These are phyloP conservation scores for Candida montana DNA, from an alignment of 805 yeast genomes.

Conservation along the genomic window DNA sequence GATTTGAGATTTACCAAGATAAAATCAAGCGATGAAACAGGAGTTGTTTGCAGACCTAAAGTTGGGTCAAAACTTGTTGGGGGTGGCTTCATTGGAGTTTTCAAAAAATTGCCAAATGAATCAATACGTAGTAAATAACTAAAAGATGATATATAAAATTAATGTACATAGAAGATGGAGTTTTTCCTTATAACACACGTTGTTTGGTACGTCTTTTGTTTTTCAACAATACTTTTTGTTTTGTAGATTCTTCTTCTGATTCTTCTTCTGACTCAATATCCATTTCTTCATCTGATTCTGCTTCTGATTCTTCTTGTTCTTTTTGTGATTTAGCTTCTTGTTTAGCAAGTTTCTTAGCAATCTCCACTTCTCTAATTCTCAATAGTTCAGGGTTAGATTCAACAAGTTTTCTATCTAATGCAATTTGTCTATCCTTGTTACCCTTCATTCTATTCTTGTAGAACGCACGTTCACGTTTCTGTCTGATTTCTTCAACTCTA, in stretches of 20 bases:
- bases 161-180: background rate
- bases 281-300: constrained; percentile 38
- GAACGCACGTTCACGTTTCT: constrained; percentile 95
- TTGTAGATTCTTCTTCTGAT: constrained; percentile 47
- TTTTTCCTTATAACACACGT: constrained; percentile 13
- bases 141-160: background rate
- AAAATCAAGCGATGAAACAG: constrained; percentile 36
- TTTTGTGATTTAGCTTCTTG: constrained; percentile 52
- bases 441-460: constrained; percentile 99
- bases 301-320: constrained; percentile 40
- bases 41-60: constrained; percentile 44
- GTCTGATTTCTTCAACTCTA: constrained; percentile 93
- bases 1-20: constrained; percentile 37
- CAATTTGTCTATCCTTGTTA: constrained; percentile 81
- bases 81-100: constrained; percentile 46
- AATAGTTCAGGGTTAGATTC: constrained; percentile 85
- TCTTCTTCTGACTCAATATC: constrained; percentile 60
- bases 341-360: constrained; percentile 70
- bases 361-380: constrained; percentile 89
- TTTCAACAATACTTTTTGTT: constrained; percentile 34
- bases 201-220: constrained; percentile 25
- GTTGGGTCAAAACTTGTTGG: constrained; percentile 43
- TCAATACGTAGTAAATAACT: constrained; percentile 10
- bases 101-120: constrained; percentile 28
- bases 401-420: constrained; percentile 81